phyloP scores from a whole-genome alignment of 202 grass and related monocot species.

The Elaeis oleifera region DNA sequence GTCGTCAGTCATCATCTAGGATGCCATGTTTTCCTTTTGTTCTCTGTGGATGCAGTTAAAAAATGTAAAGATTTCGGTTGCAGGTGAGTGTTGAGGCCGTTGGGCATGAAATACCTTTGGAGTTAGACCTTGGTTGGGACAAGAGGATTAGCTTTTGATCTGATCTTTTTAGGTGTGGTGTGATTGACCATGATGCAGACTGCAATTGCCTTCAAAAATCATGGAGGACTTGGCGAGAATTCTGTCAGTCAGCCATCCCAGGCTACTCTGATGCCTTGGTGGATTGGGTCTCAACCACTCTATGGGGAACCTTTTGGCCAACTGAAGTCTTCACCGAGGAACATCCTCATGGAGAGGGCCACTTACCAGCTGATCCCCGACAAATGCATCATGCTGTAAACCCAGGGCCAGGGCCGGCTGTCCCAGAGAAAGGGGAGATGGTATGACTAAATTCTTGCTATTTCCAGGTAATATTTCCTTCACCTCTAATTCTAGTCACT shows the following conservation, averaged over 20 bases:
- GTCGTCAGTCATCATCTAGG: no score
- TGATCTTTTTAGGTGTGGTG: background rate
- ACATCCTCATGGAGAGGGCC: background rate
- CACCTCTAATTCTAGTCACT: no score
- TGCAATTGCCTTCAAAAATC: conserved; percentile 6
- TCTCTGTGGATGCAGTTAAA: no score
- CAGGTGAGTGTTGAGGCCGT: no score
- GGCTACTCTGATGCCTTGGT: conserved; percentile 14
- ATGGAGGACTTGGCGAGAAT: conserved; percentile 3
- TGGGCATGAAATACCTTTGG: no score
- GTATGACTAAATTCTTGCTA: background rate
- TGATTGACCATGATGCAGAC: conserved; percentile 2
- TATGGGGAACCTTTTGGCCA: conserved; percentile 4
- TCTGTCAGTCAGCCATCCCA: background rate
- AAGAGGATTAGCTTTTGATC: background rate
- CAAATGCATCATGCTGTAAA: conserved; percentile 4
- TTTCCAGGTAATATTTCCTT: conserved; percentile 12
- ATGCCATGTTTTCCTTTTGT: no score
- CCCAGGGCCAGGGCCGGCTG: background rate
- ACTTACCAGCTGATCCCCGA: background rate
- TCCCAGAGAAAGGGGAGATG: background rate
- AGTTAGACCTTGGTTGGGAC: background rate
- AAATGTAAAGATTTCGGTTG: no score
- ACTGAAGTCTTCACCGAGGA: background rate
- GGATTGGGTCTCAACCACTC: conserved; percentile 13